These are phyloP conservation scores for Penicillium angulare DNA, from an alignment of 495 filamentous ascomycete genomes.

Conservation along the genomic window DNA sequence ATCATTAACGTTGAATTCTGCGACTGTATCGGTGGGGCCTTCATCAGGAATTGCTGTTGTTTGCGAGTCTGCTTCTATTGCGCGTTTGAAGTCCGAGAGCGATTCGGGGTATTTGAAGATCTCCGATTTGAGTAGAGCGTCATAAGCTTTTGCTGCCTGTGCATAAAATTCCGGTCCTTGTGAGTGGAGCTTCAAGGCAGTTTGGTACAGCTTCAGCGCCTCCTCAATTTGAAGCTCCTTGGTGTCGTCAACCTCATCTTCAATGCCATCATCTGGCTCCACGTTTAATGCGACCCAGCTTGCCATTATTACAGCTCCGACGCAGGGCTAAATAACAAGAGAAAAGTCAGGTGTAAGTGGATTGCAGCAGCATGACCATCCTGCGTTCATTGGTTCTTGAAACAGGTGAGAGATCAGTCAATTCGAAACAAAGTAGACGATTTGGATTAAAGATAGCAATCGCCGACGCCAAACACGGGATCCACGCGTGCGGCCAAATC, in stretches of 20 bases:
- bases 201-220: constrained; percentile 92
- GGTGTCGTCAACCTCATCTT: constrained; percentile 91
- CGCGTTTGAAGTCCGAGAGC: constrained; percentile 69
- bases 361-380: too few relatives aligned
- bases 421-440: not conserved
- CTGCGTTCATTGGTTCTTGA: too few relatives aligned
- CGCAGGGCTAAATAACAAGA: constrained; percentile 1
- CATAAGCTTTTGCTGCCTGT: constrained; percentile 80
- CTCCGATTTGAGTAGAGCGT: constrained; percentile 81
- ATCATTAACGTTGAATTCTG: constrained; percentile 51
- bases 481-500: constrained; percentile 37
- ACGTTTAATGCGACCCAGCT: constrained; percentile 84
- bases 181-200: constrained; percentile 85
- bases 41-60: constrained; percentile 43
- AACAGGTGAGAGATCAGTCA: not conserved
- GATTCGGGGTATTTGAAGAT: constrained; percentile 90
- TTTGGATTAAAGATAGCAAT: not conserved
- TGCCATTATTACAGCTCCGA: constrained; percentile 35
- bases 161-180: constrained; percentile 74
- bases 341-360: too few relatives aligned
- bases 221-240: constrained; percentile 97
- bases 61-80: constrained; percentile 59
- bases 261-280: constrained; percentile 83
- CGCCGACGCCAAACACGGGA: constrained; percentile 13
- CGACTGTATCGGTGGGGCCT: constrained; percentile 41